Base-by-base conservation (phyloP, 495 filamentous ascomycete species). In the Amphirosellinia nigrospora region DNA sequence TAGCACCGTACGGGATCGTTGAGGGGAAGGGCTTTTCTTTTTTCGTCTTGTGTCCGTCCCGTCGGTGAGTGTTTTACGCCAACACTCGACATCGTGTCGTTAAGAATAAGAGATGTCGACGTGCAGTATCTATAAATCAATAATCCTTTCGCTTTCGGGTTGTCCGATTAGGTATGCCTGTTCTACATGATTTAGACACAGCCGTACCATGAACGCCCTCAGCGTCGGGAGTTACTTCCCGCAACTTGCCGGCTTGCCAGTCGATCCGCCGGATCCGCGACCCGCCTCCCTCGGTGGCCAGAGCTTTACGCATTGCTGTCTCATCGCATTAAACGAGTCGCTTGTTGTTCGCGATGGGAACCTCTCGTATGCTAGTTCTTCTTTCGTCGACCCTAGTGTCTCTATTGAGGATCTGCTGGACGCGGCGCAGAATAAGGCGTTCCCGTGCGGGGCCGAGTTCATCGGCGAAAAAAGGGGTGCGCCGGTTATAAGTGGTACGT, bases 401-500 rank as follows among this genome's bases (percentile, higher is more conserved):
- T 63, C 74, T 23, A 71, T 72, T 45, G 50, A 23, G 1, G 56
- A 58, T 4, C 50, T 73, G 23, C 62, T 71, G 21, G 36, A 36
- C 2, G 64, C 74, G 11, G 68, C 73, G n/a, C 43, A 50, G 43
- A 46, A 53, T 43, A 65, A 70, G 11, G 71, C 76, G 58, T 83
- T 81, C 53, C 80, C 81, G 21, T 83, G 81, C 72, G 74, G 74
- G 23, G 78, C 81, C 1, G 60, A 46, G 13, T 82, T 72, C 56
- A 70, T 75, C 61, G 81, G 78, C 13, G 65, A 78, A 66, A 3
- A 41, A 19, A 7, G 38, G 13, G 81, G 81, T 15, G 78, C 80
- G 6, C 77, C 76, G 15, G 32, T 53, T 53, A 9, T 65, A 52
- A 65, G 63, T 53, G 63, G 63, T 65, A 65, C 15, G 63, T 53